phyloP scores from a whole-genome alignment of 495 filamentous ascomycete species.

The Aspergillus haitiensis region DNA sequence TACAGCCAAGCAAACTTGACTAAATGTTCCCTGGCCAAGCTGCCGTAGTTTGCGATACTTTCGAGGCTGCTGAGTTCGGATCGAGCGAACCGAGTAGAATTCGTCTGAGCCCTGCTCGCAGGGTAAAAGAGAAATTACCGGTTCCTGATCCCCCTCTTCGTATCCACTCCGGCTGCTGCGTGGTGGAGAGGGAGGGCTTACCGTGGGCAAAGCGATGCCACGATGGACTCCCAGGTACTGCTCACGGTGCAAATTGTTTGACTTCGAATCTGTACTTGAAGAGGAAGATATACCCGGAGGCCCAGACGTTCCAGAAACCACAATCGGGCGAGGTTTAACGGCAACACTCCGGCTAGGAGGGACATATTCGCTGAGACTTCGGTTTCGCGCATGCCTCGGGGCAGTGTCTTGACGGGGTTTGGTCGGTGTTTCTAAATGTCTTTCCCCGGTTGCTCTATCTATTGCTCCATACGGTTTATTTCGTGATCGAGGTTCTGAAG shows the following conservation, averaged over 20 bases:
- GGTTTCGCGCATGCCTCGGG: slow-evolving; percentile 58
- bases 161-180: slow-evolving; percentile 54
- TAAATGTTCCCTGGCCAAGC: slow-evolving; percentile 93
- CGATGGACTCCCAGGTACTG: slow-evolving; percentile 75
- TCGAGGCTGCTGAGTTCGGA: slow-evolving; percentile 45
- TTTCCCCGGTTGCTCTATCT: slow-evolving; percentile 38
- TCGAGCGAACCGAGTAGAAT: slow-evolving; percentile 46
- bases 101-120: slow-evolving; percentile 32
- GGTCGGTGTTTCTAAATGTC: slow-evolving; percentile 40
- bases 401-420: slow-evolving; percentile 33
- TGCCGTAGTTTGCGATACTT: slow-evolving; percentile 73
- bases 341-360: slow-evolving; percentile 67
- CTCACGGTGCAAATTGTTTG: slow-evolving; percentile 72
- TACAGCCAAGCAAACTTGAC: slow-evolving; percentile 86
- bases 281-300: slow-evolving; percentile 43
- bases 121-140: slow-evolving; percentile 30
- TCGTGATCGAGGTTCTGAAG: slow-evolving; percentile 31
- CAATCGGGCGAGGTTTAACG: slow-evolving; percentile 63
- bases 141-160: slow-evolving; percentile 34
- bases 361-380: slow-evolving; percentile 85
- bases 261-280: slow-evolving; percentile 43
- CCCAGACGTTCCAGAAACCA: slow-evolving; percentile 59
- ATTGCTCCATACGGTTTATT: slow-evolving; percentile 38
- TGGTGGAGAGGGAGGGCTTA: slow-evolving; percentile 74
- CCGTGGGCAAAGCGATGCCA: slow-evolving; percentile 59